Evolutionary conservation across 1,139 yeast genomes (phyloP).

Genomic region (Protomyces macrosporus): DNA sequence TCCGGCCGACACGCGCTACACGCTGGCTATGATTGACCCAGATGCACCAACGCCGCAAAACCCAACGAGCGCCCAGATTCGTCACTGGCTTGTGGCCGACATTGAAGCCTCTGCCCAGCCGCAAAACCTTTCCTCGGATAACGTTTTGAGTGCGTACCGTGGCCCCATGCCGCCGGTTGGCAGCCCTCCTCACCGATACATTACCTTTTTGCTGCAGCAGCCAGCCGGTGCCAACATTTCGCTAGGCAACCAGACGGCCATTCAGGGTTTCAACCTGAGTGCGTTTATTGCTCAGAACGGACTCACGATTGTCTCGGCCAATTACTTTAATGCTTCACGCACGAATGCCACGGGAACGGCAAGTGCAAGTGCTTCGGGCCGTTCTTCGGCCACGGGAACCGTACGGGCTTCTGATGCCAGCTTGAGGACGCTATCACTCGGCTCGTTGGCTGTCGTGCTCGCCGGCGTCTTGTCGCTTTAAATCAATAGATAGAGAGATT

Average conservation of each 20-base stretch:
- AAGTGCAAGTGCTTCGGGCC: not conserved
- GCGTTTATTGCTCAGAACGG: constrained; percentile 1
- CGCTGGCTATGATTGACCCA: constrained; percentile 22
- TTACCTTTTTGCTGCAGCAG: constrained; percentile 8
- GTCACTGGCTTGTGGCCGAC: constrained; percentile 22
- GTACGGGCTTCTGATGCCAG: not conserved
- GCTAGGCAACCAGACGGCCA: constrained; percentile 7
- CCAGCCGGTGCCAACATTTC: not conserved
- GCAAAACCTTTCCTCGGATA: not conserved
- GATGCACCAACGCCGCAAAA: constrained; percentile 20
- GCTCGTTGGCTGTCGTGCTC: not conserved
- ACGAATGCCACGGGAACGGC: not conserved
- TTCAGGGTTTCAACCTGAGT: constrained; percentile 4
- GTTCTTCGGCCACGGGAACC: not conserved
- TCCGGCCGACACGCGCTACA: not conserved
- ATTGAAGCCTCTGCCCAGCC: not conserved
- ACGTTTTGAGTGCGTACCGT: constrained; percentile 7
- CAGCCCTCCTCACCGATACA: constrained; percentile 9
- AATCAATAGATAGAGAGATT: not conserved
- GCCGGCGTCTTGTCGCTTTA: not conserved
- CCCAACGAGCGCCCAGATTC: constrained; percentile 15
- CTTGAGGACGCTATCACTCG: not conserved
- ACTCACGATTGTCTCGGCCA: constrained; percentile 10
- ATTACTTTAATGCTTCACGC: constrained; percentile 15
- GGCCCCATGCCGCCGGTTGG: constrained; percentile 13